Percentiles rank a stretch among this genome's conserved stretches.
Evolutionary conservation across 2,329 filamentous ascomycete genomes (phyloP).

Genomic region (Microdochium nivale): DNA sequence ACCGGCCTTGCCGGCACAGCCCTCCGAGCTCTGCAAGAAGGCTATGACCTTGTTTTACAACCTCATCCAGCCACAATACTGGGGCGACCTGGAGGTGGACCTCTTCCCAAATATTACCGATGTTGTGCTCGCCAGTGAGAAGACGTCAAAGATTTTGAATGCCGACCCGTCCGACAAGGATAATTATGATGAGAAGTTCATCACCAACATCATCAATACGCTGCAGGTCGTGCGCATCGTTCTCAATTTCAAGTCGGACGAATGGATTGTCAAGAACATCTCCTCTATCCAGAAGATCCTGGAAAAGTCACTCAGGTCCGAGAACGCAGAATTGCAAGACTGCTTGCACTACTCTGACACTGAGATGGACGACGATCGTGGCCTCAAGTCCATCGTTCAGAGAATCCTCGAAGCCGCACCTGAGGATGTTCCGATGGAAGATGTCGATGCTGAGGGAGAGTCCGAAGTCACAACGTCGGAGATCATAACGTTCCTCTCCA

Average conservation of each 20-base stretch:
- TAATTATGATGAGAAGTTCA: conserved; percentile 73
- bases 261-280: conserved; percentile 81
- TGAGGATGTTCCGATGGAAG: conserved; percentile 64
- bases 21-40: conserved; percentile 77
- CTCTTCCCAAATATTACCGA: conserved; percentile 87
- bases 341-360: conserved; percentile 72
- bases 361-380: conserved; percentile 58
- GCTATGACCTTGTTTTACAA: conserved; percentile 75
- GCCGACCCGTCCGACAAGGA: conserved; percentile 56
- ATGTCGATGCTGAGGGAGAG: conserved; percentile 76
- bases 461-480: conserved; percentile 76
- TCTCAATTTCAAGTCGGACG: conserved; percentile 76
- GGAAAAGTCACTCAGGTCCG: conserved; percentile 80
- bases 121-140: conserved; percentile 74
- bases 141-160: conserved; percentile 52
- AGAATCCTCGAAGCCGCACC: conserved; percentile 85
- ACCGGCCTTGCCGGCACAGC: conserved; percentile 40
- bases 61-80: conserved; percentile 77
- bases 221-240: conserved; percentile 87
- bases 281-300: conserved; percentile 75
- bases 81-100: conserved; percentile 87
- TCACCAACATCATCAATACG: conserved; percentile 85
- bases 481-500: conserved; percentile 75
- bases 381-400: conserved; percentile 67
- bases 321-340: conserved; percentile 88